These are phyloP conservation scores for Anethum foeniculum DNA, from an alignment of 140 eudicot genomes.

Conservation along the genomic window DNA sequence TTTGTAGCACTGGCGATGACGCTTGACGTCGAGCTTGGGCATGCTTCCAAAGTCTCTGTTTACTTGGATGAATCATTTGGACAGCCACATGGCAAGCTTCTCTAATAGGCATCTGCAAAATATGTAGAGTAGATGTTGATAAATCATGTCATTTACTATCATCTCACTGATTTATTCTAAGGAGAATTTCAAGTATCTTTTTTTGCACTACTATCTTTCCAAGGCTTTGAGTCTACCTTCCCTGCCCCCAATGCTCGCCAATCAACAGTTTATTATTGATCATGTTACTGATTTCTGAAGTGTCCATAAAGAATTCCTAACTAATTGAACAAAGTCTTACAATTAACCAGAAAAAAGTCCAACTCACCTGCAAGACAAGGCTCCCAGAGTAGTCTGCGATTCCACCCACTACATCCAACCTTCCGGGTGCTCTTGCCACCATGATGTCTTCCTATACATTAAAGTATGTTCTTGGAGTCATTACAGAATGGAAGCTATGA, in stretches of 20 bases:
- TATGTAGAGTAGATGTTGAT: slow-evolving; percentile 1
- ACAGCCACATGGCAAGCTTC: slow-evolving; percentile 99
- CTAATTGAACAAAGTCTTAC: not conserved
- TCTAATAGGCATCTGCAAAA: slow-evolving; percentile 79
- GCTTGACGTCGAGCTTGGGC: slow-evolving; percentile 90
- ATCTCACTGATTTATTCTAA: not conserved
- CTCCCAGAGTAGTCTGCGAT: slow-evolving; percentile 98
- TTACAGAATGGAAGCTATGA: not conserved
- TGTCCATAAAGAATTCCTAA: not conserved
- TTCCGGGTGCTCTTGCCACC: slow-evolving; percentile 98
- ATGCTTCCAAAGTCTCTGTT: slow-evolving; percentile 94
- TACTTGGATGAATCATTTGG: slow-evolving; percentile 69
- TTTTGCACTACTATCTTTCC: not conserved
- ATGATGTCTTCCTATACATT: slow-evolving; percentile 68
- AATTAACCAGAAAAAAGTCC: not conserved
- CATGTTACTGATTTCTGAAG: not conserved
- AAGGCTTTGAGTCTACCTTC: not conserved
- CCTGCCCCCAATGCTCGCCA: not conserved
- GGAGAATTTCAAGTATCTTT: not conserved
- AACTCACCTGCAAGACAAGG: slow-evolving; percentile 75
- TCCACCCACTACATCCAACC: slow-evolving; percentile 96
- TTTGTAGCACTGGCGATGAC: slow-evolving; percentile 81
- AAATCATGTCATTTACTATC: not conserved
- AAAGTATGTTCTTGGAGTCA: not conserved
- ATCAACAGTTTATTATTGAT: not conserved